Percentiles rank a stretch among this genome's conserved stretches.
Conservation (phyloP, 106 monocot genomes). For the Acorus calamus region DNA sequence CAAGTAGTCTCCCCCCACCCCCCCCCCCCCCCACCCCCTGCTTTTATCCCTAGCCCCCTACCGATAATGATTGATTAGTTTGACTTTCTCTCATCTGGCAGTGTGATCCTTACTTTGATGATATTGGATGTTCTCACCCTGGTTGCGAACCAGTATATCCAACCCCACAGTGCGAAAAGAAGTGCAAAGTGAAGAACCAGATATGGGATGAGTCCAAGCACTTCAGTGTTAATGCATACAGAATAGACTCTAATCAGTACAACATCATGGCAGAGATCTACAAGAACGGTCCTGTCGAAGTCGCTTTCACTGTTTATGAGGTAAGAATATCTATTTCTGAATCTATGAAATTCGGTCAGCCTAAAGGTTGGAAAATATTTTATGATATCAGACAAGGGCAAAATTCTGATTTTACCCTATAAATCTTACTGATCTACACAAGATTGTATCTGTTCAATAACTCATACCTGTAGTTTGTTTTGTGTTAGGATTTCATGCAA, state of each 20-base stretch:
- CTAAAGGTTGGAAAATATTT: no score
- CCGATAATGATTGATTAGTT: background rate
- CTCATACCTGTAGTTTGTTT: no score
- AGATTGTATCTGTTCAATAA: no score
- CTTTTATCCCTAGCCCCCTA: no score
- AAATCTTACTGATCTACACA: no score
- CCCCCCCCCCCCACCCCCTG: no score
- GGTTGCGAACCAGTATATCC: conserved; percentile 82
- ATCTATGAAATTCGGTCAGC: background rate
- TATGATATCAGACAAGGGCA: no score
- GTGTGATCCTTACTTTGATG: conserved; percentile 98
- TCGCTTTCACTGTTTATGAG: conserved; percentile 93
- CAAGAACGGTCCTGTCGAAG: conserved; percentile 89
- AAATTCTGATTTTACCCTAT: no score
- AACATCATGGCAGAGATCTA: conserved; percentile 94
- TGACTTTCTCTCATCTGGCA: conserved; percentile 23
- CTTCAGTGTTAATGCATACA: conserved; percentile 67
- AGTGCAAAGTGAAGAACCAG: conserved; percentile 60
- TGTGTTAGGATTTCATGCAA: no score
- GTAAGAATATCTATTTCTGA: conserved; percentile 22
- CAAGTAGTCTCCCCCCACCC: no score
- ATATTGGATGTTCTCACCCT: conserved; percentile 77
- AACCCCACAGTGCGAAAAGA: conserved; percentile 72
- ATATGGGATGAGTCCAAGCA: conserved; percentile 74
- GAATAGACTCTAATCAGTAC: conserved; percentile 47